phyloP scores from a whole-genome alignment of 176 grass and related monocot genomes.

The Musa troglodytarum region DNA sequence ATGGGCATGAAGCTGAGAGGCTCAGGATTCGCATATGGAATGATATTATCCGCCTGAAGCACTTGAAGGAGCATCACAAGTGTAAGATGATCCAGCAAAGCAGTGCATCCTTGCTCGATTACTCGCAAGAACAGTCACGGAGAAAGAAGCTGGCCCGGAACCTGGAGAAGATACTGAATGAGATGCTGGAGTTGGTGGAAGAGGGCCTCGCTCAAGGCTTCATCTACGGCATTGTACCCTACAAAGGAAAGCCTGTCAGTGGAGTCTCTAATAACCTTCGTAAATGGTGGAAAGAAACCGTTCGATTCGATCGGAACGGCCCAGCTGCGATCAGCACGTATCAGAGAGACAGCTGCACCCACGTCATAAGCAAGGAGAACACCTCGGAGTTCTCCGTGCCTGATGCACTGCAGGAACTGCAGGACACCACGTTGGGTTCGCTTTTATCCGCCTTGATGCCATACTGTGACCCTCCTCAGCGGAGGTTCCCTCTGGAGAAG shows the following conservation, averaged over 20 bases:
- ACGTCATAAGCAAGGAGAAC: background rate
- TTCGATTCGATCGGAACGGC: background rate
- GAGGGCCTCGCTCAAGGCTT: background rate
- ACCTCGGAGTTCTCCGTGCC: background rate
- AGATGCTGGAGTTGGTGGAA: background rate
- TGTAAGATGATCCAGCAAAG: too few species aligned
- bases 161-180: background rate
- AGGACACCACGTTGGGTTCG: background rate
- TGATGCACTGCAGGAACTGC: background rate
- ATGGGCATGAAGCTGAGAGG: background rate
- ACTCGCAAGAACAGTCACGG: background rate
- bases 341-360: background rate
- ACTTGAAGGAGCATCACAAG: background rate
- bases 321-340: background rate
- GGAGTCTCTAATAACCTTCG: background rate
- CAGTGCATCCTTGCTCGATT: background rate
- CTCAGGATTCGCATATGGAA: background rate
- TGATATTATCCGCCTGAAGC: background rate
- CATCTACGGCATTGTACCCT: background rate
- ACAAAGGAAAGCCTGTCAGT: background rate
- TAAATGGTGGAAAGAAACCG: background rate
- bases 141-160: background rate
- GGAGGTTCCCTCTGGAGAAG: conserved; percentile 1
- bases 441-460: conserved; percentile 1
- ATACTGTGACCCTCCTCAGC: background rate